Evolutionary conservation across 192 early-diverging fungal genomes (phyloP).

Genomic region (Backusella macrospora): DNA sequence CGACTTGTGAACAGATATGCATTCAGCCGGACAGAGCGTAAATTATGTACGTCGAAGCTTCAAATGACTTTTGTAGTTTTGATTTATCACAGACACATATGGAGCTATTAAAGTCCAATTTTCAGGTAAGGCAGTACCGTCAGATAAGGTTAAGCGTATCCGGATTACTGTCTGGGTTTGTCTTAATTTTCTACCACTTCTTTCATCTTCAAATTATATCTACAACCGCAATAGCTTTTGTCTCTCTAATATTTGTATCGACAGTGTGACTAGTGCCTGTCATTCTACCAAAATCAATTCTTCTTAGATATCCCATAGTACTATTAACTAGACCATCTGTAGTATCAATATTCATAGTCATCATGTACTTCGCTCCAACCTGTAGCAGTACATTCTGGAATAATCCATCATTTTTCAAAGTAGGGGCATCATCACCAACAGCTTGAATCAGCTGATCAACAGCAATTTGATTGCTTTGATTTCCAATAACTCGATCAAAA

Average conservation of each 20-base stretch:
- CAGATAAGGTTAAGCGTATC: no score
- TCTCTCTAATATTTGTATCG: no score
- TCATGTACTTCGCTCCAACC: background rate
- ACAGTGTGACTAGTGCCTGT: background rate
- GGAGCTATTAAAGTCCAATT: background rate
- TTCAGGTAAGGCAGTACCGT: background rate
- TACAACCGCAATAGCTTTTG: background rate
- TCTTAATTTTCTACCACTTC: background rate
- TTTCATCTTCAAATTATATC: background rate
- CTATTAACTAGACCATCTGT: background rate
- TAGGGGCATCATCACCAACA: no score
- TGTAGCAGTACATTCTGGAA: background rate
- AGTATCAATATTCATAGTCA: background rate
- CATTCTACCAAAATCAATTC: background rate
- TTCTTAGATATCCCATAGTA: background rate
- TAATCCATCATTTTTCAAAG: no score
- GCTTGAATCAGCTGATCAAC: no score
- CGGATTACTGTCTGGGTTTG: background rate
- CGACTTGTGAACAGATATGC: background rate
- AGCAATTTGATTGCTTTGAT: no score
- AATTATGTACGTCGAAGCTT: background rate
- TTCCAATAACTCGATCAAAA: no score
- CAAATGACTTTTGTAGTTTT: background rate
- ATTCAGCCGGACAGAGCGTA: background rate
- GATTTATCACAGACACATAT: background rate